Conservation (phyloP, 1,284 basidiomycete genomes). For the Apiotrichum porosum region DNA sequence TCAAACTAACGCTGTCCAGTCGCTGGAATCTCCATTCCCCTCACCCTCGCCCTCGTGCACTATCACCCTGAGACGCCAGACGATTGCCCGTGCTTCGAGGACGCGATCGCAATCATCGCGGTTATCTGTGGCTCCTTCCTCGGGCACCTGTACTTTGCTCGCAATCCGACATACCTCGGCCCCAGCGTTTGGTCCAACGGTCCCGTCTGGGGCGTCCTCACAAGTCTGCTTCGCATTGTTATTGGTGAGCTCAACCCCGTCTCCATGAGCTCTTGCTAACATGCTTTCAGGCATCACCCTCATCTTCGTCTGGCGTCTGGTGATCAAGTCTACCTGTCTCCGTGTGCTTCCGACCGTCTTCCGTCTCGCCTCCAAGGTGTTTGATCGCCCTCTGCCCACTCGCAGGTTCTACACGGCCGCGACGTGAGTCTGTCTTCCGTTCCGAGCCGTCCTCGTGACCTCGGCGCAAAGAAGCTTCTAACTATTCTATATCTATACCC, state of each 20-base stretch:
- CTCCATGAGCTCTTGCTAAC: background rate
- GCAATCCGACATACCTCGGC: background rate
- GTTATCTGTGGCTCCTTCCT: conserved; percentile 74
- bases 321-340: conserved; percentile 71
- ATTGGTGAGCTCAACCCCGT: conserved; percentile 50
- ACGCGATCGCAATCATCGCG: conserved; percentile 86
- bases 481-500: background rate
- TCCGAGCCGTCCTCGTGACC: too few species aligned
- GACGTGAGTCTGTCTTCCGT: conserved; percentile 52
- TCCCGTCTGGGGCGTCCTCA: conserved; percentile 1
- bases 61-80: conserved; percentile 89
- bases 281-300: conserved; percentile 45
- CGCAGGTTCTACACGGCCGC: conserved; percentile 81
- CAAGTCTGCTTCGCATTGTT: conserved; percentile 60
- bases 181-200: conserved; percentile 9
- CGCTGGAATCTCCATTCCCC: conserved; percentile 62
- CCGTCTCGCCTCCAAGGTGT: conserved; percentile 57
- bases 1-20: conserved; percentile 49
- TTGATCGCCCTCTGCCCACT: conserved; percentile 62
- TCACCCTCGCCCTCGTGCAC: conserved; percentile 69
- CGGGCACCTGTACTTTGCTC: conserved; percentile 57
- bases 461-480: too few species aligned
- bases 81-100: conserved; percentile 97
- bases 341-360: conserved; percentile 73
- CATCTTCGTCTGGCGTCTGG: conserved; percentile 79